Percentiles rank a stretch among this genome's conserved stretches.
phyloP scores from a whole-genome alignment of 106 monocot genomes.

The Platanthera guangdongensis region DNA sequence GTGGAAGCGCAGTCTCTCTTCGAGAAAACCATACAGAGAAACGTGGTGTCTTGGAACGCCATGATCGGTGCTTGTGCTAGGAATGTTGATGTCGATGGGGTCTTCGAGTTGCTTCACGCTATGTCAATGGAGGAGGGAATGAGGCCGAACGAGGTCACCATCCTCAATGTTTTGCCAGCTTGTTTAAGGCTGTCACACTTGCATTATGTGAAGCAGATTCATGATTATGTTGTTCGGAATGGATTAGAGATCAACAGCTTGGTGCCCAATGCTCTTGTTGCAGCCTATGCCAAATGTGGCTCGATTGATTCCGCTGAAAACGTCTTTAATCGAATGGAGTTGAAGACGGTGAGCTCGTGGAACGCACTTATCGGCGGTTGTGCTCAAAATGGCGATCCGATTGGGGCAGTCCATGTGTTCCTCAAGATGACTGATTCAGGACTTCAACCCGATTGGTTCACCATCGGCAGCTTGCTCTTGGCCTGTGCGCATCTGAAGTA shows the following conservation, averaged over 20 bases:
- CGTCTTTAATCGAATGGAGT: conserved; percentile 23
- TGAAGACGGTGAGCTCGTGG: conserved; percentile 46
- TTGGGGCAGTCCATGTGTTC: conserved; percentile 37
- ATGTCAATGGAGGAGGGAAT: conserved; percentile 26
- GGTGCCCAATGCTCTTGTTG: conserved; percentile 43
- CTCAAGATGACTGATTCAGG: conserved; percentile 28
- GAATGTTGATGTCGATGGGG: conserved; percentile 29
- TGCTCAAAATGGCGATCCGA: conserved; percentile 62
- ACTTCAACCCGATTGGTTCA: no score
- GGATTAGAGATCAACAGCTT: conserved; percentile 32
- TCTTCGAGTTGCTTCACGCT: conserved; percentile 27
- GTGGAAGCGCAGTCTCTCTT: conserved; percentile 36
- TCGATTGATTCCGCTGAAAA: conserved; percentile 25
- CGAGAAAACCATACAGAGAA: conserved; percentile 7
- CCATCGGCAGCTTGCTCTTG: no score
- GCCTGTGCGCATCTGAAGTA: conserved; percentile 13
- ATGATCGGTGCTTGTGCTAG: conserved; percentile 58
- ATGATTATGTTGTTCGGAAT: conserved; percentile 46
- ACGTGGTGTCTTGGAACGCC: conserved; percentile 63
- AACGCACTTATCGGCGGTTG: conserved; percentile 70
- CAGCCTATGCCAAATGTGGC: conserved; percentile 66
- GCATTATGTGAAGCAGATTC: conserved; percentile 40
- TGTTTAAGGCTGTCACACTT: conserved; percentile 25
- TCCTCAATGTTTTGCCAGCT: conserved; percentile 49
- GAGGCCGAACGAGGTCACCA: conserved; percentile 41